Base-by-base conservation (phyloP, 2,329 filamentous ascomycete species). In the Xylaria hypoxylon region DNA sequence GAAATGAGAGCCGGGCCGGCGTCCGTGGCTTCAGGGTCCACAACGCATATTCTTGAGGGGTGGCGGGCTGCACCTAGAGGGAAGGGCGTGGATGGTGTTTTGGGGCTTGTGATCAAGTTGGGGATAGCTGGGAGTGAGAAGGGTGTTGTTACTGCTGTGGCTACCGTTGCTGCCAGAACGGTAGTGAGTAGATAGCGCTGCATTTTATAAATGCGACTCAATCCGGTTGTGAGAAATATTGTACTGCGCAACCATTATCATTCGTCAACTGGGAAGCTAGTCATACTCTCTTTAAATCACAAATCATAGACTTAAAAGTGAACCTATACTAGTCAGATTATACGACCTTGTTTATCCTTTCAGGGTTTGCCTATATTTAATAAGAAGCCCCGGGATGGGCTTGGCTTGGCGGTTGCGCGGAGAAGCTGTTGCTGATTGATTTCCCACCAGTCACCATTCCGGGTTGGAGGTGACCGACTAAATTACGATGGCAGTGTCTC, bases 391-490 rank as follows among this genome's bases (percentile, higher is more conserved):
- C n/a, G n/a, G n/a, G n/a, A n/a, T n/a, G n/a, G n/a, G n/a, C n/a
- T n/a, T n/a, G n/a, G 24, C 61, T 60, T 67, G 65, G 60, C 61
- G 61, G 26, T 51, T 24, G 61, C 52, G 61, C 26, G 65, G 61
- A 64, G 61, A 61, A 33, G 31, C n/a, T 24, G 28, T 64, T 26
- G 38, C n/a, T 52, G 28, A 52, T 60, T 64, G 52, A 61, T 67
- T 64, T 67, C 65, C 65, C 65, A 67, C 65, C 65, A 64, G 45
- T 67, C 56, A 67, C 35, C 51, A 22, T 45, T 45, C 56, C 17
- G 10, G 3, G 28, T 19, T 31, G 19, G 19, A 24, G 44, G 22
- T 19, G 3, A 42, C 38, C 26, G 47, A 53, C 7, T 11, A 13
- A 17, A 19, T 35, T 1, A 40, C 17, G n/a, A 28, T 33, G 26